Base-by-base conservation (phyloP, 1,284 basidiomycete genomes). In the Testicularia cyperi region DNA sequence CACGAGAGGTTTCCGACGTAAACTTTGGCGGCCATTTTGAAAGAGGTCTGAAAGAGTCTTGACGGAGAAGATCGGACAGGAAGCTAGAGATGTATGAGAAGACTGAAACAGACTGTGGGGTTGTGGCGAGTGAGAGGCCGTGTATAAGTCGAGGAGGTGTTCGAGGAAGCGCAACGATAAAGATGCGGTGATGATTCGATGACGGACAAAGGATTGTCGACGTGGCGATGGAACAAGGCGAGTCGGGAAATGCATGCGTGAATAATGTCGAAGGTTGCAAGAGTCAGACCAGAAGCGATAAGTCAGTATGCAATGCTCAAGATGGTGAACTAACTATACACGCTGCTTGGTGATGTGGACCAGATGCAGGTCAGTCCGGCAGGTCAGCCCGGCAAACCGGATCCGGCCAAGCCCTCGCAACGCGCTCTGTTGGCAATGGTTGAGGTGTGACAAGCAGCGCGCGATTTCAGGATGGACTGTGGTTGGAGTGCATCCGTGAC, bases 1-100 rank as follows among this genome's bases (percentile, higher is more conserved):
- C 74, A 76, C 49, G 69, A 72, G 41, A 76, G 66, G 64, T 76
- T 76, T 46, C 74, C 74, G 25, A 76, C 74, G 65, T 76, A 76
- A 45, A 76, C 71, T 57, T 76, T 76, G 49, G 71, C 46, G 49
- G 69, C 68, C 70, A 73, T 76, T 35, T 55, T 72, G 43, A 62
- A 53, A 15, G 42, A 55, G 20, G 19, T 23, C 18, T 47, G 41
- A 35, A 31, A 16, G 34, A 18, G 49, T 45, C 34, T 41, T 44
- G 44, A 32, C 53, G 25, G 45, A 53, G 32, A 49, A 51, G 45
- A 15, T 18, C 15, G 24, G 25, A 26, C 8, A 26, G 25, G 14
- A 26, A 8, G 25, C 8, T 26, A 14, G 8, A 26, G 25, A 26
- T 8, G 25, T 14, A n/a, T n/a, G n/a, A n/a, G n/a, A n/a, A n/a